Conservation (phyloP, 1,284 basidiomycete genomes). For the Agroathelia rolfsii region DNA sequence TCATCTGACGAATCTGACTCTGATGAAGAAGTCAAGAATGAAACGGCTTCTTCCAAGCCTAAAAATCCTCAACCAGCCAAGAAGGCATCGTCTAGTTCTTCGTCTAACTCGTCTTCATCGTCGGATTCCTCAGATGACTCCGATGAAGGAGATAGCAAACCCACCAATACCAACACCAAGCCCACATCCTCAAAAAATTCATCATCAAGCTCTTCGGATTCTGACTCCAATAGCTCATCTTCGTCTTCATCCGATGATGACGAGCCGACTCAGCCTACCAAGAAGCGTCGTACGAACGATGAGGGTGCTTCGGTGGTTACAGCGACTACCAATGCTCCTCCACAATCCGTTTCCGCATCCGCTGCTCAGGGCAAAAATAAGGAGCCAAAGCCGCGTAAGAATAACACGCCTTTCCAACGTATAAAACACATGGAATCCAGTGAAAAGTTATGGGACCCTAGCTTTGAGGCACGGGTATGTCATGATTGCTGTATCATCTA, state of each 20-base stretch:
- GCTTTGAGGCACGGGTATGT: constrained; percentile 74
- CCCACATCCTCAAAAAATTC: constrained; percentile 7
- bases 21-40: constrained; percentile 11
- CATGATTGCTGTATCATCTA: too few species aligned
- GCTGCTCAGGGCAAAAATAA: constrained; percentile 19
- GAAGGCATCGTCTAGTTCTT: too few species aligned
- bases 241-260: constrained; percentile 13
- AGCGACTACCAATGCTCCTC: constrained; percentile 27
- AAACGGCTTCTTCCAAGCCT: constrained; percentile 6
- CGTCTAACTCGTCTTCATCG: constrained; percentile 14
- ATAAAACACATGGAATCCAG: constrained; percentile 62
- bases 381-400: constrained; percentile 30
- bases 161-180: constrained; percentile 4
- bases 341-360: too few species aligned
- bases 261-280: constrained; percentile 24
- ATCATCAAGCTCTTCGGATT: constrained; percentile 15
- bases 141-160: constrained; percentile 4
- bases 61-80: constrained; percentile 4
- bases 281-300: constrained; percentile 49
- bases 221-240: constrained; percentile 13
- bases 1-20: constrained; percentile 15
- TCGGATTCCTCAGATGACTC: constrained; percentile 12
- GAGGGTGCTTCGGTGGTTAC: constrained; percentile 41
- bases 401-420: constrained; percentile 68
- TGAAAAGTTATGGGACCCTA: constrained; percentile 68